These are phyloP conservation scores for Myotisia sp. DNA, from an alignment of 2,329 filamentous ascomycete genomes.

Conservation along the genomic window DNA sequence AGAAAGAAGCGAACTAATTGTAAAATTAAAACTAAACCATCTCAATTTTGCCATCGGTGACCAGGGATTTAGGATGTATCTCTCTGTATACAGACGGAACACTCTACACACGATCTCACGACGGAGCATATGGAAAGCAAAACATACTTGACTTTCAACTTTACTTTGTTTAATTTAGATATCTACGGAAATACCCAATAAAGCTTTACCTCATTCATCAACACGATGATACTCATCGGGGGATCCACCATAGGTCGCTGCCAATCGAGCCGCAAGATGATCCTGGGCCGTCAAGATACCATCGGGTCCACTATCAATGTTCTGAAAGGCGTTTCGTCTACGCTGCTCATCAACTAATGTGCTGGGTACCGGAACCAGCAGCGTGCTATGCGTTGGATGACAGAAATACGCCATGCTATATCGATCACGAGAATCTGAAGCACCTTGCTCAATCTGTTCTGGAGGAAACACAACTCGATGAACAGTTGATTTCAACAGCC, in stretches of 20 bases:
- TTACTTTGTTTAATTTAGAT: no score
- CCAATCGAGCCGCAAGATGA: conserved; percentile 44
- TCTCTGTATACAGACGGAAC: no score
- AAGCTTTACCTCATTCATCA: neutral
- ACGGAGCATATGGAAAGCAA: no score
- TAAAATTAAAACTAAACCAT: no score
- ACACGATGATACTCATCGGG: conserved; percentile 4
- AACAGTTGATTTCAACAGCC: conserved; percentile 71
- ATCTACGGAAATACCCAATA: no score
- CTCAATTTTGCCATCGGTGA: no score
- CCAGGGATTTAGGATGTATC: no score
- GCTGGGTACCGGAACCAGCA: conserved; percentile 43
- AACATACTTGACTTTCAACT: no score
- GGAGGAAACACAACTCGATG: conserved; percentile 68
- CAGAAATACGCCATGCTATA: conserved; percentile 51
- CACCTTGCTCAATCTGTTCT: conserved; percentile 19
- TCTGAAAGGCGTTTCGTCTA: conserved; percentile 22
- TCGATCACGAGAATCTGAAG: conserved; percentile 24
- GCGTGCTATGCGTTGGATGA: conserved; percentile 43
- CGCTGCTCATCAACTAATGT: conserved; percentile 31
- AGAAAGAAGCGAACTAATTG: no score
- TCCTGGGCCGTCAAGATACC: conserved; percentile 42
- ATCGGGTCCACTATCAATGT: conserved; percentile 28
- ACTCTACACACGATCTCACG: no score
- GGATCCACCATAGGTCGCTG: conserved; percentile 41